These are phyloP conservation scores for Dictyostelium firmibasis DNA, from an alignment of 78 protist genomes.

Conservation along the genomic window DNA sequence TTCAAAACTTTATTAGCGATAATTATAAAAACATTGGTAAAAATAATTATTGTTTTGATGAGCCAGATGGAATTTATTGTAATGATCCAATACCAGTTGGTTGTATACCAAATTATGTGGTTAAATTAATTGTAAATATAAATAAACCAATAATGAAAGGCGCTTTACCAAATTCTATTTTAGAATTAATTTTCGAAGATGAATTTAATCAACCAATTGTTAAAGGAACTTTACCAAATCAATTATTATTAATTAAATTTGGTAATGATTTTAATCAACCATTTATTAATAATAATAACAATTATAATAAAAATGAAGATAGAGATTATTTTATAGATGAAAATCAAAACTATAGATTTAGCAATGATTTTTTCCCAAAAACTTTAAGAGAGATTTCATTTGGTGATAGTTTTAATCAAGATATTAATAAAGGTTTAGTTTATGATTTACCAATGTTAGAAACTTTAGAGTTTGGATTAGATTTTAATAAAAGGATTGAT, in stretches of 20 bases:
- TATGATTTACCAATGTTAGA: not conserved
- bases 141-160: not conserved
- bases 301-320: too few species aligned
- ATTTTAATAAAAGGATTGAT: not conserved
- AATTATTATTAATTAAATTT: not conserved
- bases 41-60: not conserved
- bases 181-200: not conserved
- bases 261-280: not conserved
- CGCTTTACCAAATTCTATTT: not conserved
- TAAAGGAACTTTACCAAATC: not conserved
- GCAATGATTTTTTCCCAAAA: not conserved
- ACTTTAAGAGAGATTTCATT: not conserved
- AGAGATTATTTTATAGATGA: too few species aligned
- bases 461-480: not conserved
- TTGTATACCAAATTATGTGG: not conserved
- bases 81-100: not conserved
- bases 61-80: not conserved
- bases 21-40: not conserved
- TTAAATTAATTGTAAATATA: not conserved
- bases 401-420: not conserved
- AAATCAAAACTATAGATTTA: too few species aligned
- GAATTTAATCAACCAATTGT: not conserved
- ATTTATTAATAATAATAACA: not conserved
- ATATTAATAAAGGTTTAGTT: not conserved
- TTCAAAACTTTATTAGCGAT: too few species aligned